phyloP scores from a whole-genome alignment of 2,329 filamentous ascomycete species.

The Aspergillus thermomutatus region DNA sequence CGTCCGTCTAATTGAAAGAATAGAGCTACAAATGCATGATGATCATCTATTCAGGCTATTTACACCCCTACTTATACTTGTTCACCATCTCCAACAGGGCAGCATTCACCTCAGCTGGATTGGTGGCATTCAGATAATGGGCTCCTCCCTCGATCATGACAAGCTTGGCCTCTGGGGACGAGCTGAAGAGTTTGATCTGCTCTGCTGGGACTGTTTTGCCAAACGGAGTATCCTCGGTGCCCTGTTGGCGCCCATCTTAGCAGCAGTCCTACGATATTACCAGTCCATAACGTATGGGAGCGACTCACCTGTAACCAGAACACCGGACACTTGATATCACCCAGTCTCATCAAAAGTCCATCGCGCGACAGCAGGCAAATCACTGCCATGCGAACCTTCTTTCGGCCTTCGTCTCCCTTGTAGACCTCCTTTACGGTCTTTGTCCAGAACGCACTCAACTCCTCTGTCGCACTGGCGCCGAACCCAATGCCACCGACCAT shows the following conservation, averaged over 20 bases:
- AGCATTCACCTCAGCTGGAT: conserved; percentile 43
- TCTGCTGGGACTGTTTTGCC: conserved; percentile 22
- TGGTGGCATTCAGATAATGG: conserved; percentile 49
- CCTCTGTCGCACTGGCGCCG: conserved; percentile 37
- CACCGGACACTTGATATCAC: conserved; percentile 50
- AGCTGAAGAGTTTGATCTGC: conserved; percentile 49
- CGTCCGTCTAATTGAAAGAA: background rate
- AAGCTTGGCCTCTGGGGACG: conserved; percentile 42
- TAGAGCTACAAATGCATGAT: background rate
- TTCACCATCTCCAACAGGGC: conserved; percentile 24
- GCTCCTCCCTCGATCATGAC: conserved; percentile 45
- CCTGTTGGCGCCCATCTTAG: background rate
- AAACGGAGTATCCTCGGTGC: conserved; percentile 16
- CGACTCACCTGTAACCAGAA: conserved; percentile 47
- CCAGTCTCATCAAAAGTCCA: conserved; percentile 44
- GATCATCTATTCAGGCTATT: background rate
- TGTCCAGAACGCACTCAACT: conserved; percentile 43
- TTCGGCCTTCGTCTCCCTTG: conserved; percentile 48
- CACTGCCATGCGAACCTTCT: conserved; percentile 47
- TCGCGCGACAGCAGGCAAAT: conserved; percentile 50
- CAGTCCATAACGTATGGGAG: background rate
- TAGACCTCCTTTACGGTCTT: conserved; percentile 47
- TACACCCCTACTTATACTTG: conserved; percentile 16
- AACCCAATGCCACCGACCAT: conserved; percentile 49
- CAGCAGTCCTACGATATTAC: too few relatives aligned